Conservation (phyloP, 1,284 basidiomycete species). For the Ceratobasidium sp. region DNA sequence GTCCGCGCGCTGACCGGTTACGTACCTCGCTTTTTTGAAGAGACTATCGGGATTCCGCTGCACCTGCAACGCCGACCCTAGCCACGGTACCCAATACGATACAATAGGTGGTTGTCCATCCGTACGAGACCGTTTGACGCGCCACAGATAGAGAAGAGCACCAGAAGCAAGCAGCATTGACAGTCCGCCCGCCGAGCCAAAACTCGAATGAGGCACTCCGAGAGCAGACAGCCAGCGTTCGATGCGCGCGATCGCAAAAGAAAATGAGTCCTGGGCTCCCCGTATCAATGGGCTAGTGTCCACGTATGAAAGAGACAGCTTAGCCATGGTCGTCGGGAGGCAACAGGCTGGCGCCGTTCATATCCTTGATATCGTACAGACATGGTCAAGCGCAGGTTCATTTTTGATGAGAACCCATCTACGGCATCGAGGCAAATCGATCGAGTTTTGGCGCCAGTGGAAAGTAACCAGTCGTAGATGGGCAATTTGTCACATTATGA, state of each 20-base stretch:
- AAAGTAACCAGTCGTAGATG: no score
- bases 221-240: constrained; percentile 12
- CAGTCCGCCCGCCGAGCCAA: neutral
- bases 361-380: neutral
- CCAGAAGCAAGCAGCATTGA: constrained; percentile 35
- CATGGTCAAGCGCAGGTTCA: neutral
- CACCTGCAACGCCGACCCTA: constrained; percentile 46
- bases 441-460: constrained; percentile 5
- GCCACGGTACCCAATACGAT: constrained; percentile 45
- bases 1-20: neutral
- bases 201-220: neutral
- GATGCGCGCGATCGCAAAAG: neutral
- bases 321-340: constrained; percentile 3
- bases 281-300: neutral
- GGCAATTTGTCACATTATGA: no score
- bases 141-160: constrained; percentile 25
- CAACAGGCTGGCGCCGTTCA: neutral
- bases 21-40: constrained; percentile 37
- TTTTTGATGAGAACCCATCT: constrained; percentile 1
- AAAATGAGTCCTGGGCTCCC: constrained; percentile 10
- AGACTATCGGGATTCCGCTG: constrained; percentile 45
- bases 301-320: neutral
- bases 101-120: constrained; percentile 39
- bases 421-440: neutral
- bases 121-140: neutral